Base-by-base conservation (phyloP, 805 yeast species). In the Lipomyces yamanashiensis region DNA sequence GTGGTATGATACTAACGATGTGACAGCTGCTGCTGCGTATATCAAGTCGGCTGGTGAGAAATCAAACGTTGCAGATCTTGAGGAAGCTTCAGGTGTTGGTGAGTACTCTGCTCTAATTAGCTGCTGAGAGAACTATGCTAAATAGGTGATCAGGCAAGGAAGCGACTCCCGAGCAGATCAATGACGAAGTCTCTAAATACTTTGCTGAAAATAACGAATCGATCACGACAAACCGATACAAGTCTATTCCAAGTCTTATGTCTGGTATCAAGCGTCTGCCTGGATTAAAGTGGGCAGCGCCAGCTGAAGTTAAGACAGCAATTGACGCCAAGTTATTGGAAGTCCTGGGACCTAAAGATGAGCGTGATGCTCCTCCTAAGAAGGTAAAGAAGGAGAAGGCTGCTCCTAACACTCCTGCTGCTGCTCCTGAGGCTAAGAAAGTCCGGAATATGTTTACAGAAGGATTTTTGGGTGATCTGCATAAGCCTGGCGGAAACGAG, bases 391-490 rank as follows among this genome's bases (percentile, higher is more conserved):
- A 55, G 54, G 66, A 39, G 64, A 64, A 52, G 63, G 49, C 39
- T 61, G 49, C 39, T 62, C 58, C 65, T 9, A 66, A 55, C 10
- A 61, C 65, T 48, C 67, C 66, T 43, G 62, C 65, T 2, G 57
- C 69, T 7, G 74, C 66, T n/a, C 21, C 62, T 15, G 96, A 78
- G 85, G 92, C 54, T 6, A 65, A 59, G 48, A 55, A 39, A 28
- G 58, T 34, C 13, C 58, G 70, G 21, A 67, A 67, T 41, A 95
- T 95, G 97, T 95, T 92, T 74, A 80, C 86, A 17, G 98, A 95
- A 76, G 99, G 99, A 8, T 95, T 95, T 80, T 80, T 95, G 64
- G 98, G 98, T 52, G 96, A 90, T 65, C 81, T 95, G 71, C 99
- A 95, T 78, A 89, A 89, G 75, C 92, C 97, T 33, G 98, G 98